Evolutionary conservation across 179 eudicot genomes (phyloP).

Genomic region (Amaranthus tricolor): DNA sequence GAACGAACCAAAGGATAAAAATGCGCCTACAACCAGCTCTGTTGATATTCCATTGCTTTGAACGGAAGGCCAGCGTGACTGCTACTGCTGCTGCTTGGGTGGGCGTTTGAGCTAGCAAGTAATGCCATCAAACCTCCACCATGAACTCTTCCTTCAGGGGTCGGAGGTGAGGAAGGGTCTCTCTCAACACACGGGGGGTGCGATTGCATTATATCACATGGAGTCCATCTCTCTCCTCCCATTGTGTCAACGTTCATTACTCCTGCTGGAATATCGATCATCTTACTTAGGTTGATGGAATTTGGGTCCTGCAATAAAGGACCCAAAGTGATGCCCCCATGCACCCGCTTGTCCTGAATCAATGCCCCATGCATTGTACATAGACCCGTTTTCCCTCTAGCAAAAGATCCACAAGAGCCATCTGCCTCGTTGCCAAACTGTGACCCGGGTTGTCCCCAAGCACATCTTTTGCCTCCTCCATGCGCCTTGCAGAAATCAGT

Average conservation of each 20-base stretch:
- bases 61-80: constrained; percentile 24
- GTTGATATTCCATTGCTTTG: constrained; percentile 32
- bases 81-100: constrained; percentile 18
- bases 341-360: constrained; percentile 90
- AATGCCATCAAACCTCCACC: constrained; percentile 85
- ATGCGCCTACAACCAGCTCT: constrained; percentile 46
- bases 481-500: constrained; percentile 98
- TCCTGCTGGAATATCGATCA: constrained; percentile 27
- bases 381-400: constrained; percentile 79
- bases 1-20: constrained; percentile 9
- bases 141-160: constrained; percentile 73
- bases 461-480: constrained; percentile 90
- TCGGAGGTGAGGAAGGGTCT: constrained; percentile 29
- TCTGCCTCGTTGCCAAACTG: constrained; percentile 46
- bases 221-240: constrained; percentile 17
- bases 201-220: constrained; percentile 24
- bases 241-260: constrained; percentile 33
- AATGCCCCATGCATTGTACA: constrained; percentile 80
- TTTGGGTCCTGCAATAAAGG: constrained; percentile 47
- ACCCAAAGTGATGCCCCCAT: constrained; percentile 79
- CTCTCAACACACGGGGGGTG: constrained; percentile 29
- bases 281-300: constrained; percentile 28
- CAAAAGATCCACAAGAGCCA: constrained; percentile 66
- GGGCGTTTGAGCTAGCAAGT: constrained; percentile 32
- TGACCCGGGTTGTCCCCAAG: constrained; percentile 83